phyloP scores from a whole-genome alignment of 164 flowering plant genomes.

The Cinnamomum micranthum region DNA sequence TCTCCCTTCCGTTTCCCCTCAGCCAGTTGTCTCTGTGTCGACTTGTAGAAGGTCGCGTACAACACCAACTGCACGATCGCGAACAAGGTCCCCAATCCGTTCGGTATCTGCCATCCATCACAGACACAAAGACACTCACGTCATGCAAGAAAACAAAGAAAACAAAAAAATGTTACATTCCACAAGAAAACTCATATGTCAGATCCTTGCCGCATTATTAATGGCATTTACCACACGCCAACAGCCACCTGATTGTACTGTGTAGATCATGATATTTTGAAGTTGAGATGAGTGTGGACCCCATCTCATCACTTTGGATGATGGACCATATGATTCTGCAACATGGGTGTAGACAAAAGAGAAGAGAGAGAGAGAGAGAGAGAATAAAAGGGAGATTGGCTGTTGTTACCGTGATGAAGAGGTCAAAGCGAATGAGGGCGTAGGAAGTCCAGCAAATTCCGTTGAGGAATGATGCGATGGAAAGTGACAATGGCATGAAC shows the following conservation, averaged over 20 bases:
- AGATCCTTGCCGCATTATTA: no score
- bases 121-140: no score
- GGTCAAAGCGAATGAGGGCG: constrained; percentile 66
- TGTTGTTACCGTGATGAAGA: constrained; percentile 38
- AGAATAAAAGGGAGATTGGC: not conserved
- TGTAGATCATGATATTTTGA: no score
- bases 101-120: constrained; percentile 49
- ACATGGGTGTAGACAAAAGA: not conserved
- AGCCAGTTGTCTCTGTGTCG: constrained; percentile 49
- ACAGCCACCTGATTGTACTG: no score
- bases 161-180: no score
- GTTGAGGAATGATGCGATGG: constrained; percentile 52
- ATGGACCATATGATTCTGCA: constrained; percentile 5
- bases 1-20: constrained; percentile 42
- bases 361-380: not conserved
- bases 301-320: not conserved
- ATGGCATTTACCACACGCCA: no score
- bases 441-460: constrained; percentile 62
- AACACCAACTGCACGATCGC: constrained; percentile 55
- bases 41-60: constrained; percentile 65
- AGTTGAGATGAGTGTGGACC: not conserved
- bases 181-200: no score
- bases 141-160: no score
- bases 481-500: constrained; percentile 67
- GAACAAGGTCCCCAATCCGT: constrained; percentile 55